These are phyloP conservation scores for Boletales sp. DNA, from an alignment of 768 basidiomycete species.

Conservation along the genomic window DNA sequence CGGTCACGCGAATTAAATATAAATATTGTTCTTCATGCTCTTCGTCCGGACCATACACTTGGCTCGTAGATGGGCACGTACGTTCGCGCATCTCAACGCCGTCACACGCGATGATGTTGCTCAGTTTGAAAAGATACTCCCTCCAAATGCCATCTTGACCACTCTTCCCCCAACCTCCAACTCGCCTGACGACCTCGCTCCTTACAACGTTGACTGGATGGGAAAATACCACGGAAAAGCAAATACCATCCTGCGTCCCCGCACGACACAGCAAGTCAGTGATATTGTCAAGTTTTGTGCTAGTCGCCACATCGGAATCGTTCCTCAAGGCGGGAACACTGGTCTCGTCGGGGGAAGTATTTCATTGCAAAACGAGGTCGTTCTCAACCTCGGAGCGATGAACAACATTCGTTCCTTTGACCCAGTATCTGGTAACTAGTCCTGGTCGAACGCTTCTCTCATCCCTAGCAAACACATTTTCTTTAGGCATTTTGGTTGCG, in stretches of 20 bases:
- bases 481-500: slow-evolving; percentile 77
- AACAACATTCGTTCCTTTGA: slow-evolving; percentile 79
- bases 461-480: slow-evolving; percentile 5
- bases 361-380: slow-evolving; percentile 81
- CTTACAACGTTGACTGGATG: slow-evolving; percentile 94
- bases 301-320: slow-evolving; percentile 76
- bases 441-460: background rate
- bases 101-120: slow-evolving; percentile 58
- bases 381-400: slow-evolving; percentile 83
- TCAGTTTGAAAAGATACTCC: slow-evolving; percentile 65
- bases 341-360: slow-evolving; percentile 96
- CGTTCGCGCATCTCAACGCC: slow-evolving; percentile 38
- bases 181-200: slow-evolving; percentile 62
- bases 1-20: too few species aligned
- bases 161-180: slow-evolving; percentile 51
- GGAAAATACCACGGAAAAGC: slow-evolving; percentile 87
- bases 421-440: slow-evolving; percentile 64
- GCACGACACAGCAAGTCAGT: slow-evolving; percentile 83
- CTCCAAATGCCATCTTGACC: slow-evolving; percentile 61
- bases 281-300: slow-evolving; percentile 86
- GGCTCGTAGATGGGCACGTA: slow-evolving; percentile 17
- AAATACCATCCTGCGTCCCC: slow-evolving; percentile 85
- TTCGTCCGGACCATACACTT: background rate
- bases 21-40: too few species aligned
- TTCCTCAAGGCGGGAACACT: slow-evolving; percentile 98